A percentile compares a stretch with the other conserved stretches of the same genome.
These are phyloP conservation scores for Pseudocercospora pini-densiflorae DNA, from an alignment of 2,329 filamentous ascomycete genomes.

Conservation along the genomic window DNA sequence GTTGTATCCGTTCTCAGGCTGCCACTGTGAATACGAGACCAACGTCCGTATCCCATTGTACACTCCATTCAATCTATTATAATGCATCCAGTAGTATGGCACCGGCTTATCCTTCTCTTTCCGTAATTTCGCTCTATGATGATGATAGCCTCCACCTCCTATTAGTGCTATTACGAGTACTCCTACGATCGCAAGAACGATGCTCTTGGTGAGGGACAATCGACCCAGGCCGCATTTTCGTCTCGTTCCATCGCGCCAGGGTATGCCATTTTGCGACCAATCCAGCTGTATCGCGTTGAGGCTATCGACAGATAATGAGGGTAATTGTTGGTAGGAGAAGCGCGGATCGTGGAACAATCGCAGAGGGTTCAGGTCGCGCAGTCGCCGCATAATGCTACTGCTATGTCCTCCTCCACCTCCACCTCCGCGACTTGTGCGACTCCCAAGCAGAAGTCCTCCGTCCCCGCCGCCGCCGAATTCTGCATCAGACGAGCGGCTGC, in stretches of 20 bases:
- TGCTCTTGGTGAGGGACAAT: constrained; percentile 47
- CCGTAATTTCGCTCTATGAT: constrained; percentile 20
- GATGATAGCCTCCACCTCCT: constrained; percentile 47
- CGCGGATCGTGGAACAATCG: constrained; percentile 48
- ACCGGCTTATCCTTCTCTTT: constrained; percentile 39
- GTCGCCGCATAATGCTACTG: constrained; percentile 34
- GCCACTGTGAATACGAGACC: constrained; percentile 48
- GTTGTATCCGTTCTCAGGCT: constrained; percentile 52
- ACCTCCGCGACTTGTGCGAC: constrained; percentile 13
- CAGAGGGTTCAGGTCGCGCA: constrained; percentile 51
- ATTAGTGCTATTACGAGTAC: constrained; percentile 49
- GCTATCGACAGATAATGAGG: constrained; percentile 41
- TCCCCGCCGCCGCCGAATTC: constrained; percentile 27
- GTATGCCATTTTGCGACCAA: constrained; percentile 43
- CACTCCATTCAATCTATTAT: constrained; percentile 49
- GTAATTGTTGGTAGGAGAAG: constrained; percentile 54
- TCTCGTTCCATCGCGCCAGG: constrained; percentile 32
- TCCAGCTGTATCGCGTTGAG: constrained; percentile 35
- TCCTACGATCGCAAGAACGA: constrained; percentile 46
- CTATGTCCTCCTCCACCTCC: background rate
- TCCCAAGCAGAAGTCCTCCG: constrained; percentile 19
- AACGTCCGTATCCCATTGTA: constrained; percentile 55
- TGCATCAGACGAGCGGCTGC: constrained; percentile 32
- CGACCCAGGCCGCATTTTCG: constrained; percentile 33
- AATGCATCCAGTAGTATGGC: constrained; percentile 53